Base-by-base conservation (phyloP, 2,329 filamentous ascomycete genomes). In the Metarhizium brunneum region DNA sequence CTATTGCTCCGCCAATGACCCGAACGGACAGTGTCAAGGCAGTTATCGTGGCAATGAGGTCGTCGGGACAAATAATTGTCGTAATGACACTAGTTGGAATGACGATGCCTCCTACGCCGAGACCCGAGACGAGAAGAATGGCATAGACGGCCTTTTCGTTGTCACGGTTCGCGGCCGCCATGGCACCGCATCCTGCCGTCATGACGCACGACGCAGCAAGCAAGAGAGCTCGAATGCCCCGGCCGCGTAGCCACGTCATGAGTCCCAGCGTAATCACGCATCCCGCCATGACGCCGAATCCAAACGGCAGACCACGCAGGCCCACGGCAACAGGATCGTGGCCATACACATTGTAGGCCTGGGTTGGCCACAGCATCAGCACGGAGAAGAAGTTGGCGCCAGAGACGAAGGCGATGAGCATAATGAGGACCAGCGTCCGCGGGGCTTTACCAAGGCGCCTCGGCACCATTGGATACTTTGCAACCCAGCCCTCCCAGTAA, bases 21-120 rank as follows among this genome's bases (percentile, higher is more conserved):
- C 86, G 83, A 60, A 88, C 81, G n/a, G 83, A 79, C 42, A 88
- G 77, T 0, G 85, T 87, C 25, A 89, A 72, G 6, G 86, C 84
- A 1, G 84, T 80, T 49, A 87, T 77, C 2, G 85, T 88, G 7
- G 83, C 85, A 59, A 89, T 88, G 6, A 88, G 74, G 54, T 88
- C 84, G 63, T 85, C 82, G 0, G 85, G 84, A 58, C 83, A 87
- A 60, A 87, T 83, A 61, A 88, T 87, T 10, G 83, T 84, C 6
- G 82, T 82, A 56, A 88, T 85, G 60, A 87, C 85, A 1, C 81
- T 83, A 1, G 82, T 80, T 0, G 85, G 85, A 5, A 88, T 25
- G 25, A 25, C 25, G 4, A 25, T 25, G 25, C 25, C 25, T 25
- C 25, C 25, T 25, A 25, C 25, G 25, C 25, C 25, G 25, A 25